Conservation (phyloP, 306 rosid species). For the Glycyrrhiza uralensis region DNA sequence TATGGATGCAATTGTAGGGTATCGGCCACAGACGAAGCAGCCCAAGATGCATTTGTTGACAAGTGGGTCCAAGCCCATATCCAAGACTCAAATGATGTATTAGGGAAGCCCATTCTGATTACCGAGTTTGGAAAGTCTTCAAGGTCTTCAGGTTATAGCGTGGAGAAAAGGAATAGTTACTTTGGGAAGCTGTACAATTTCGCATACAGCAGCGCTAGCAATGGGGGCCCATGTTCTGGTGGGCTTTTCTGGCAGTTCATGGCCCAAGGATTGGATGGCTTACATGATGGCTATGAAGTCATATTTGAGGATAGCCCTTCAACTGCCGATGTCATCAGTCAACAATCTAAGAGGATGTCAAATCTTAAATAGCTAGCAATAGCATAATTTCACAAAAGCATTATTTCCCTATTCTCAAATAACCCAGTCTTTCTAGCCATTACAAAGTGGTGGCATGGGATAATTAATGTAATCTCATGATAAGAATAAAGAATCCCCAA, state of each 20-base stretch:
- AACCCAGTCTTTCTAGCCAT: neutral
- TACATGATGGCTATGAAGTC: slow-evolving; percentile 27
- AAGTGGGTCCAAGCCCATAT: slow-evolving; percentile 30
- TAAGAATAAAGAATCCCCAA: neutral
- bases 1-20: slow-evolving; percentile 20
- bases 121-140: slow-evolving; percentile 43
- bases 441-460: neutral
- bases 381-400: neutral
- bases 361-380: neutral
- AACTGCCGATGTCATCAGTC: slow-evolving; percentile 15
- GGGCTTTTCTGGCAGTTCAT: slow-evolving; percentile 40
- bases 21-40: neutral
- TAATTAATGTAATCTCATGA: neutral
- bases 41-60: slow-evolving; percentile 29
- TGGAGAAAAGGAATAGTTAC: slow-evolving; percentile 25
- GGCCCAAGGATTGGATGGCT: slow-evolving; percentile 23
- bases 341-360: slow-evolving; percentile 24
- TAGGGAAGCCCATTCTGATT: slow-evolving; percentile 27
- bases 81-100: slow-evolving; percentile 6
- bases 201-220: neutral
- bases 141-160: neutral
- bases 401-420: neutral
- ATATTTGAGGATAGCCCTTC: slow-evolving; percentile 26
- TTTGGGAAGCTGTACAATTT: slow-evolving; percentile 15
- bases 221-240: slow-evolving; percentile 25